phyloP scores from a whole-genome alignment of 2,329 filamentous ascomycete genomes.

The Trichoderma guizhouense region DNA sequence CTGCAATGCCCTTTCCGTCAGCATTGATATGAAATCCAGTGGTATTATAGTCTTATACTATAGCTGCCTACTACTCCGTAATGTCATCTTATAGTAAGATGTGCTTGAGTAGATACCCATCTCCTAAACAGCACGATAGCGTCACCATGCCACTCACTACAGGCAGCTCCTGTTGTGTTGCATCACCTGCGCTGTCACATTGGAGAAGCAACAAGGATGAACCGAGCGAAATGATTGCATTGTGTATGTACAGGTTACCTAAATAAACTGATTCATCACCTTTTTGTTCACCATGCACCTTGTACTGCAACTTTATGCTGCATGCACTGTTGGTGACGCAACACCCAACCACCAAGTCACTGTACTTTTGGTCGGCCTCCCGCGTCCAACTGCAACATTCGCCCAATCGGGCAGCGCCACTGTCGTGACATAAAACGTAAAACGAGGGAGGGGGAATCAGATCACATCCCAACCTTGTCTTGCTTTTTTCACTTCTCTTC shows the following conservation, averaged over 20 bases:
- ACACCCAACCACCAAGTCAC: background rate
- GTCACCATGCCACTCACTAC: background rate
- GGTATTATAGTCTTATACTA: background rate
- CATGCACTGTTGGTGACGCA: background rate
- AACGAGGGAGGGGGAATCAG: background rate
- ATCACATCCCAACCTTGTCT: background rate
- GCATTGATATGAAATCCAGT: background rate
- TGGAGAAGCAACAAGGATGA: background rate
- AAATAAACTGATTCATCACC: background rate
- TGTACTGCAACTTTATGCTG: background rate
- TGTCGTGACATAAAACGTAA: background rate
- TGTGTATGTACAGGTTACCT: background rate
- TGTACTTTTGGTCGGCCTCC: background rate
- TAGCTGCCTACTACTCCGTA: background rate
- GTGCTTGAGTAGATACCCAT: background rate
- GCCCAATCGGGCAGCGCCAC: constrained; percentile 14
- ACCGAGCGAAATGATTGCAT: background rate
- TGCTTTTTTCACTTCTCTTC: background rate
- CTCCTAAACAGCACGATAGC: background rate
- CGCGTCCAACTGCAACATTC: background rate
- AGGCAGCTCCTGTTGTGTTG: background rate
- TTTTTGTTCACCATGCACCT: background rate
- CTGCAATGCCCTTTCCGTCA: background rate
- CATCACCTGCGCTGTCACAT: background rate
- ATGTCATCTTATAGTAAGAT: background rate